Evolutionary conservation across 164 flowering plant species (phyloP).

Genomic region (Pachysandra terminalis): DNA sequence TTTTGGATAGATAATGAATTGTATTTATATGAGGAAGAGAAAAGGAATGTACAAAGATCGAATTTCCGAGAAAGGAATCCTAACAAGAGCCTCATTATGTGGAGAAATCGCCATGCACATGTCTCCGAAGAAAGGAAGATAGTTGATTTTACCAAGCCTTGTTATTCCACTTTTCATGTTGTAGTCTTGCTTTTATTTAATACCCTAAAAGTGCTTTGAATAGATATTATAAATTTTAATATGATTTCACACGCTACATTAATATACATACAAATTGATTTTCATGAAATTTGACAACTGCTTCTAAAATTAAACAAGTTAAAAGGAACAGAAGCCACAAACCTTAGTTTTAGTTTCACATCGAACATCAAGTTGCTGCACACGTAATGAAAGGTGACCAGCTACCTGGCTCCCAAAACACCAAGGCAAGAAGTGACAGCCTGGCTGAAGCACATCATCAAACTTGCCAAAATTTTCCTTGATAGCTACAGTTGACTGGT

Average conservation of each 20-base stretch:
- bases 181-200: background rate
- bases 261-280: background rate
- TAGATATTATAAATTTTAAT: background rate
- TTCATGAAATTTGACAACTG: background rate
- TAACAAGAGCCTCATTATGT: too few species aligned
- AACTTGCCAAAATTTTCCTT: conserved; percentile 72
- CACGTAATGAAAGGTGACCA: conserved; percentile 64
- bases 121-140: too few species aligned
- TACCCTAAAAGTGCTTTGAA: background rate
- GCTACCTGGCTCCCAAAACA: conserved; percentile 57
- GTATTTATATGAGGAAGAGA: too few species aligned
- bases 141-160: too few species aligned
- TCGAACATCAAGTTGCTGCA: conserved; percentile 76
- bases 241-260: background rate
- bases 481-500: conserved; percentile 70
- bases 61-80: too few species aligned
- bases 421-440: conserved; percentile 84
- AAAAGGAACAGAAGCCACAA: conserved; percentile 2
- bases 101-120: too few species aligned
- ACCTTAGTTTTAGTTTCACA: conserved; percentile 94
- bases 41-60: too few species aligned
- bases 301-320: background rate
- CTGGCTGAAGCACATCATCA: conserved; percentile 70
- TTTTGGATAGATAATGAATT: too few species aligned
- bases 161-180: too few species aligned